Evolutionary conservation across 2,329 filamentous ascomycete genomes (phyloP).

Genomic region (Didymella glomerata): DNA sequence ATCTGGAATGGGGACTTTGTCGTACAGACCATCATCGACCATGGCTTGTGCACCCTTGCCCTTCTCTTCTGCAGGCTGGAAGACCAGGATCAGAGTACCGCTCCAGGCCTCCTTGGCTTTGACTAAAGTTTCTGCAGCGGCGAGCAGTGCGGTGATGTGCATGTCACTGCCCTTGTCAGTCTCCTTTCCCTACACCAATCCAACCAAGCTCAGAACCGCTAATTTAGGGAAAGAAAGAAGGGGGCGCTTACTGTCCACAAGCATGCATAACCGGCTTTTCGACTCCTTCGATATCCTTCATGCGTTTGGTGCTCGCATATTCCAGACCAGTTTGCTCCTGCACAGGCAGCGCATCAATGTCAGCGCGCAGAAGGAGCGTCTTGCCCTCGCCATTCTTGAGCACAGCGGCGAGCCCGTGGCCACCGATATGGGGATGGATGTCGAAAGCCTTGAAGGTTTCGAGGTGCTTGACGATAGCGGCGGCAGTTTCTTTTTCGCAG

Average conservation of each 20-base stretch:
- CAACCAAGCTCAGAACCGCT: not conserved
- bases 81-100: conserved; percentile 70
- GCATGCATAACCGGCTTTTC: conserved; percentile 71
- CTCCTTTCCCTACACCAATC: not conserved
- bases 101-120: conserved; percentile 60
- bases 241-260: conserved; percentile 60
- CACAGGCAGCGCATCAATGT: conserved; percentile 69
- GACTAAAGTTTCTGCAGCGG: conserved; percentile 61
- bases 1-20: conserved; percentile 64
- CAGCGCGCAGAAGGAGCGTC: conserved; percentile 66
- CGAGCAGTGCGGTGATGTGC: conserved; percentile 68
- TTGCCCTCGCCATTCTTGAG: conserved; percentile 64
- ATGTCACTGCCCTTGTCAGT: conserved; percentile 55
- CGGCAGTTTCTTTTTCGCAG: conserved; percentile 46
- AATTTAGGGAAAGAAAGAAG: not conserved
- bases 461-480: conserved; percentile 41
- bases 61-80: conserved; percentile 74
- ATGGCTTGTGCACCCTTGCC: conserved; percentile 69
- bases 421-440: conserved; percentile 64
- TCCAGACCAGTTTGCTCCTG: conserved; percentile 63
- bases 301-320: conserved; percentile 63
- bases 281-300: conserved; percentile 57
- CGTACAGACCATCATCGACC: conserved; percentile 67
- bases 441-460: conserved; percentile 49
- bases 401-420: conserved; percentile 65